Evolutionary conservation across 1,139 yeast genomes (phyloP).

Genomic region (Hyphopichia pseudoburtonii): DNA sequence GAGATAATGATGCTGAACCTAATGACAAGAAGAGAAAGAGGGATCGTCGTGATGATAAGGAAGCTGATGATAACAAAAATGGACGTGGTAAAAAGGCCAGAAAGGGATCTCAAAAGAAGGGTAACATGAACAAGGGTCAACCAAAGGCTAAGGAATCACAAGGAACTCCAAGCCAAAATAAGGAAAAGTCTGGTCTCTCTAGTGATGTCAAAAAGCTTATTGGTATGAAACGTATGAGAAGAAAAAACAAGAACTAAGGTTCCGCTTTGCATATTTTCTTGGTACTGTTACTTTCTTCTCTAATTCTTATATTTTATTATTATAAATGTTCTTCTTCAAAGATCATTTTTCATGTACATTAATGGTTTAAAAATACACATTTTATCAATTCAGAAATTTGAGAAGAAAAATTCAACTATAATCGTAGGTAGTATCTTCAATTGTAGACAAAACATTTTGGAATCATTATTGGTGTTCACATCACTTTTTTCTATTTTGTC

Average conservation of each 20-base stretch:
- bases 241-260: slow-evolving; percentile 42
- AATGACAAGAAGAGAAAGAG: slow-evolving; percentile 23
- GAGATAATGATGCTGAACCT: slow-evolving; percentile 13
- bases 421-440: too few relatives aligned
- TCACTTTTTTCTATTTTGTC: too few relatives aligned
- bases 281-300: too few relatives aligned
- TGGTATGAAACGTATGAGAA: slow-evolving; percentile 70
- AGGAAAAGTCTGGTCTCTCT: slow-evolving; percentile 42
- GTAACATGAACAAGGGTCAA: slow-evolving; percentile 46
- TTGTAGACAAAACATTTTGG: too few relatives aligned
- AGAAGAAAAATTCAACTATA: too few relatives aligned
- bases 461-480: too few relatives aligned
- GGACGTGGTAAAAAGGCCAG: slow-evolving; percentile 15
- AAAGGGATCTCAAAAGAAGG: slow-evolving; percentile 36
- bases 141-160: slow-evolving; percentile 18
- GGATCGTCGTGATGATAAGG: slow-evolving; percentile 19
- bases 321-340: too few relatives aligned
- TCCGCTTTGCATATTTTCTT: too few relatives aligned
- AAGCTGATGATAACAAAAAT: not conserved
- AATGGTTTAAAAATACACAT: not conserved
- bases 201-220: slow-evolving; percentile 62
- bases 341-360: too few relatives aligned
- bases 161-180: slow-evolving; percentile 11
- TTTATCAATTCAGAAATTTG: too few relatives aligned
- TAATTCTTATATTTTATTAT: too few relatives aligned